Percentiles rank a stretch among this genome's conserved stretches.
These are phyloP conservation scores for sunflower (Helianthus annuus) DNA, from an alignment of 129 eudicot species.

Conservation along the genomic window HanXRQr2.0-SUNRISE NC_035442.2:160613333-160613832, in stretches of 20 bases:
- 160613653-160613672: constrained; percentile 84
- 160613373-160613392: not conserved
- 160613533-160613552: constrained; percentile 5
- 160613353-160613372: not conserved
- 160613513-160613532: constrained; percentile 18
- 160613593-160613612: constrained; percentile 22
- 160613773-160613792: constrained; percentile 84
- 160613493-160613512: constrained; percentile 16
- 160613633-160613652: constrained; percentile 35
- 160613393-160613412: not conserved
- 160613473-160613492: constrained; percentile 20
- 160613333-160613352: no score
- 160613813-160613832: not conserved
- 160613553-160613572: constrained; percentile 19
- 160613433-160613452: not conserved
- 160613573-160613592: constrained; percentile 18
- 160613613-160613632: constrained; percentile 17
- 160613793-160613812: constrained; percentile 1
- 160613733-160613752: constrained; percentile 96
- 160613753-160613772: constrained; percentile 86
- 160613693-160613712: constrained; percentile 67
- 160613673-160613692: constrained; percentile 87
- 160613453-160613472: constrained; percentile 6
- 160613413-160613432: not conserved
- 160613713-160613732: constrained; percentile 97